A percentile compares a stretch with the other conserved stretches of the same genome.
Evolutionary conservation across 768 basidiomycete species (phyloP).

Genomic region (Russula ochroleuca): DNA sequence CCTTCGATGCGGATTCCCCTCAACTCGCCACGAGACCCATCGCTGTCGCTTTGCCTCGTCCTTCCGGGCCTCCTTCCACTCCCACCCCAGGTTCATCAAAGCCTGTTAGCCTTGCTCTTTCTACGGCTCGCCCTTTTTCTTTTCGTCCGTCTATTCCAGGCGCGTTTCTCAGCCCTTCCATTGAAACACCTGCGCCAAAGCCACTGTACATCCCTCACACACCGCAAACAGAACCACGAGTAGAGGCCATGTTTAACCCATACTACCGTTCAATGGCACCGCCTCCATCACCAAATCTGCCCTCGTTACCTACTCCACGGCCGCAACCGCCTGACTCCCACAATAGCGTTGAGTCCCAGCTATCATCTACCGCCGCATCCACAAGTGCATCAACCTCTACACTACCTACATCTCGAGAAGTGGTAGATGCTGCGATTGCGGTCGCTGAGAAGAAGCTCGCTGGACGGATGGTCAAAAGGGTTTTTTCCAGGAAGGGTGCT

Average conservation of each 20-base stretch:
- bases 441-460: conserved; percentile 34
- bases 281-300: conserved; percentile 27
- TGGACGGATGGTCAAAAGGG: conserved; percentile 37
- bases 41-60: background rate
- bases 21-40: background rate
- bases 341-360: background rate
- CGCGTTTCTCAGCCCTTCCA: conserved; percentile 14
- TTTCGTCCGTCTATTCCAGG: conserved; percentile 21
- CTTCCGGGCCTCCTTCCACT: conserved; percentile 11
- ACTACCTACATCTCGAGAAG: conserved; percentile 16
- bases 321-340: conserved; percentile 16
- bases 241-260: conserved; percentile 14
- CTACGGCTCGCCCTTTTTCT: background rate
- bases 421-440: conserved; percentile 27
- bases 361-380: conserved; percentile 10
- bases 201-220: conserved; percentile 8
- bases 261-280: conserved; percentile 28
- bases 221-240: conserved; percentile 21
- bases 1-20: background rate
- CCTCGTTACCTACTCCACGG: conserved; percentile 17
- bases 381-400: conserved; percentile 1
- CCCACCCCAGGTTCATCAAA: conserved; percentile 15
- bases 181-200: conserved; percentile 13
- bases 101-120: background rate
- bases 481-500: conserved; percentile 43